Conservation (phyloP, 2,329 filamentous ascomycete genomes). For the Aspergillus sp. region DNA sequence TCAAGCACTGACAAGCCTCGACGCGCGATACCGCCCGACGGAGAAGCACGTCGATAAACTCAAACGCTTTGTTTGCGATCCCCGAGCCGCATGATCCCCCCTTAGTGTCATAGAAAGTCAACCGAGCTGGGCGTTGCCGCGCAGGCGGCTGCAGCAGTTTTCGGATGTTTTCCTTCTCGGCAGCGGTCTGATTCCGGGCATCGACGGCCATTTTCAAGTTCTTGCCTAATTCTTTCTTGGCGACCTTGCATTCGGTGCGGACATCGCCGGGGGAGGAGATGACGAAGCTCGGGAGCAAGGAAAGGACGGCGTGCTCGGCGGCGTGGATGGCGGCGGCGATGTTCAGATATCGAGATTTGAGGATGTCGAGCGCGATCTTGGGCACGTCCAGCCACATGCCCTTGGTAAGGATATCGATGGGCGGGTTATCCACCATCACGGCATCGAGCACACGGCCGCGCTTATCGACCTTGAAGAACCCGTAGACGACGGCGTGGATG, state of each 20-base stretch:
- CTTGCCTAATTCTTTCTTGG: constrained; percentile 80
- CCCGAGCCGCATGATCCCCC: constrained; percentile 80
- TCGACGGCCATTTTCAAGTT: constrained; percentile 32
- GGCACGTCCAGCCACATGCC: constrained; percentile 97
- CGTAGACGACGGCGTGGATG: constrained; percentile 86
- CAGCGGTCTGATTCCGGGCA: background rate
- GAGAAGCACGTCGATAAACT: constrained; percentile 80
- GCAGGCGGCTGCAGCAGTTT: constrained; percentile 32
- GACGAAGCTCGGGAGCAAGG: constrained; percentile 85
- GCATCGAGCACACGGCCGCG: constrained; percentile 84
- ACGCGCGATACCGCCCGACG: constrained; percentile 74
- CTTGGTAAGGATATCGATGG: constrained; percentile 78
- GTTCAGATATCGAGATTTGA: constrained; percentile 71
- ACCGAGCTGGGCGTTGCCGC: constrained; percentile 78
- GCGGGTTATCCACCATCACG: constrained; percentile 88
- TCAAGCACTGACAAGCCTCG: constrained; percentile 69
- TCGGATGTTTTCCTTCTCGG: constrained; percentile 13
- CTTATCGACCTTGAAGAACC: constrained; percentile 96
- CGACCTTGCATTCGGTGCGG: constrained; percentile 88
- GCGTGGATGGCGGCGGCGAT: constrained; percentile 89
- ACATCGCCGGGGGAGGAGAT: constrained; percentile 89
- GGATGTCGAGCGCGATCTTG: constrained; percentile 71
- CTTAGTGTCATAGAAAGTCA: constrained; percentile 95
- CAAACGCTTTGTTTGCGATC: constrained; percentile 89
- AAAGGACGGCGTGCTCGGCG: constrained; percentile 86